These are phyloP conservation scores for Trypanosomatidae sp. DNA, from an alignment of 208 protist genomes.

Conservation along the genomic window DNA sequence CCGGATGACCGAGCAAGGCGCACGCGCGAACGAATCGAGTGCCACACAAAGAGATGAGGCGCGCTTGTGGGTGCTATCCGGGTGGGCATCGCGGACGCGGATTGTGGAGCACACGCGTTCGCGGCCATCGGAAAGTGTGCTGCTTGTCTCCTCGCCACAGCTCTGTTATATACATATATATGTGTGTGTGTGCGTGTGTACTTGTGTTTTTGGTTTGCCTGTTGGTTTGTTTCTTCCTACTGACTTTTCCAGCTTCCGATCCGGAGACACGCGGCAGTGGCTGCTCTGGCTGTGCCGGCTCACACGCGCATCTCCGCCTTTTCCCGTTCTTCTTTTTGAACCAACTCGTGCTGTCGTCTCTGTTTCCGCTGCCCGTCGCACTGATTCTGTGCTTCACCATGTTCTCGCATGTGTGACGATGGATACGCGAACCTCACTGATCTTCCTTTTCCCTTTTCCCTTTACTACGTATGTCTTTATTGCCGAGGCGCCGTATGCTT, in stretches of 20 bases:
- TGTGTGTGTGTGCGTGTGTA: too few species aligned
- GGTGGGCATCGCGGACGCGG: not conserved
- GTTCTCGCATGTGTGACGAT: not conserved
- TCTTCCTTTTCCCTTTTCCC: not conserved
- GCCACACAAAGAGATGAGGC: not conserved
- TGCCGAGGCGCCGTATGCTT: not conserved
- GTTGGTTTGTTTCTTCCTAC: not conserved
- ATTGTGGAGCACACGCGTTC: not conserved
- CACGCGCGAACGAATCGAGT: not conserved
- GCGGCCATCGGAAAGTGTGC: not conserved
- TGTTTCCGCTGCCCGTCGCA: not conserved
- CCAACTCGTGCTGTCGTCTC: not conserved
- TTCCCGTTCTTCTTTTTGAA: not conserved
- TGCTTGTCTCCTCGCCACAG: not conserved
- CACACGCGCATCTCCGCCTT: not conserved
- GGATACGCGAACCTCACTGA: not conserved
- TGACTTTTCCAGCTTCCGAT: not conserved
- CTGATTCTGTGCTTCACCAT: not conserved
- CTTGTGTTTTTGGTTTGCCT: not conserved
- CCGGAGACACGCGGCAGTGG: not conserved
- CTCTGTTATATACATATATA: too few species aligned
- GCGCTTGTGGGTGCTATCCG: not conserved
- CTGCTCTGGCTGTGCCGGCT: not conserved
- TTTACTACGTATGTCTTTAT: constrained; percentile 1
- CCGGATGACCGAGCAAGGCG: not conserved